Evolutionary conservation across 257 asterid species (phyloP).

Genomic region (Jaltomata sinuosa): DNA sequence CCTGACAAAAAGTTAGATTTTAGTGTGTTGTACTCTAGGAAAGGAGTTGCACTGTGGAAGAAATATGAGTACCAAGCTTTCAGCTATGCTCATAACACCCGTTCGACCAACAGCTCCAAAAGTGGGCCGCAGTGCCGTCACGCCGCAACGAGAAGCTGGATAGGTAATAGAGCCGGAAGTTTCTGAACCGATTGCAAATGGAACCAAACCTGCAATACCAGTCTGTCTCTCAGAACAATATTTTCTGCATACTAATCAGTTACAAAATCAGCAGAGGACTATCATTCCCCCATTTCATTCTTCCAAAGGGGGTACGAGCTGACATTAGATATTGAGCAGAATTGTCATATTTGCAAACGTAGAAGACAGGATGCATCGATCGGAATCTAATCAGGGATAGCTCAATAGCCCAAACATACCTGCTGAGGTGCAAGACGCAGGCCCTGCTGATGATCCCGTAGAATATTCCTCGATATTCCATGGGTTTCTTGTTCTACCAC

Average conservation of each 20-base stretch:
- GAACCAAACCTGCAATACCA: constrained; percentile 55
- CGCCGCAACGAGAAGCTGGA: constrained; percentile 95
- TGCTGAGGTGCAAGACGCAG: constrained; percentile 87
- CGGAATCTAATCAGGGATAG: neutral
- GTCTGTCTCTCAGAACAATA: constrained; percentile 9
- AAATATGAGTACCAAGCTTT: constrained; percentile 65
- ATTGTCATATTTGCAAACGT: neutral
- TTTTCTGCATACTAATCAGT: neutral
- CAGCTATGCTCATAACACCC: constrained; percentile 88
- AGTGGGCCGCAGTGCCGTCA: constrained; percentile 84
- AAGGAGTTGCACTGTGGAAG: neutral
- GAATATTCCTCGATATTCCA: constrained; percentile 90
- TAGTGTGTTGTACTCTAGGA: neutral
- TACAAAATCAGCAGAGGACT: neutral
- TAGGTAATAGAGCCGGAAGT: constrained; percentile 85
- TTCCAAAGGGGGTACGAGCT: neutral
- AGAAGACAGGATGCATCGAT: neutral
- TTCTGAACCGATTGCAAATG: constrained; percentile 94
- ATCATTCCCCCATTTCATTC: neutral
- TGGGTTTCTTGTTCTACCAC: constrained; percentile 97
- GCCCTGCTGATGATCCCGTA: constrained; percentile 97
- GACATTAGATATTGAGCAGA: neutral
- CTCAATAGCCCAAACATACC: constrained; percentile 25
- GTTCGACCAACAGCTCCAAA: constrained; percentile 87
- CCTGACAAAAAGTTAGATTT: constrained; percentile 32